A percentile compares a stretch with the other conserved stretches of the same genome.
These are phyloP conservation scores for Mediolabrus comicus DNA, from an alignment of 108 stramenopile species.

Conservation along the genomic window DNA sequence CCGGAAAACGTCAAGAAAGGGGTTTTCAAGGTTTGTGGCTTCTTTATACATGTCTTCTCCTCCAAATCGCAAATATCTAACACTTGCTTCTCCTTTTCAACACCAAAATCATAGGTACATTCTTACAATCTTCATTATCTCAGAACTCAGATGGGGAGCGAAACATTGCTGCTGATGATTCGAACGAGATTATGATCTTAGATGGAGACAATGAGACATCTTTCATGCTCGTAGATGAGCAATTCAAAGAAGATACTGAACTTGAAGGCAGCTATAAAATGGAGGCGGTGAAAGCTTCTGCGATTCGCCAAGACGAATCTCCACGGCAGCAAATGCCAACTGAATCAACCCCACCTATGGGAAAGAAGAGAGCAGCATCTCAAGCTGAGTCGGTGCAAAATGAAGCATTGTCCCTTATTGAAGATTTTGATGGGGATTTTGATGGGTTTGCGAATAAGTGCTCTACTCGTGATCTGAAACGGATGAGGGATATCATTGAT, in stretches of 20 bases:
- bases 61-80: too few species aligned
- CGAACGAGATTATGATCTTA: background rate
- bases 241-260: background rate
- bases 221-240: background rate
- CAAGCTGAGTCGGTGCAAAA: background rate
- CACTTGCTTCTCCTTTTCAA: too few species aligned
- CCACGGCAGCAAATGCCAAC: background rate
- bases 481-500: background rate
- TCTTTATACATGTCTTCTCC: too few species aligned
- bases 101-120: too few species aligned
- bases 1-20: slow-evolving; percentile 24
- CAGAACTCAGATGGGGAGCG: background rate
- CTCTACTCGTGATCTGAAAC: background rate
- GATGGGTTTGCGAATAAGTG: background rate
- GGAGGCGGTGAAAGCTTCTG: background rate
- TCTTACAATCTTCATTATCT: slow-evolving; percentile 19
- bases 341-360: background rate
- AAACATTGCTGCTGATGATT: background rate
- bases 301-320: background rate
- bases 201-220: background rate
- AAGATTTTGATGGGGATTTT: background rate
- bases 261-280: background rate
- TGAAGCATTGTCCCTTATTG: background rate
- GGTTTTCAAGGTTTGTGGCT: slow-evolving; percentile 43
- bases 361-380: background rate